A percentile compares a stretch with the other conserved stretches of the same genome.
Conservation (phyloP, 495 filamentous ascomycete genomes). For the Chlorociboria aeruginascens region DNA sequence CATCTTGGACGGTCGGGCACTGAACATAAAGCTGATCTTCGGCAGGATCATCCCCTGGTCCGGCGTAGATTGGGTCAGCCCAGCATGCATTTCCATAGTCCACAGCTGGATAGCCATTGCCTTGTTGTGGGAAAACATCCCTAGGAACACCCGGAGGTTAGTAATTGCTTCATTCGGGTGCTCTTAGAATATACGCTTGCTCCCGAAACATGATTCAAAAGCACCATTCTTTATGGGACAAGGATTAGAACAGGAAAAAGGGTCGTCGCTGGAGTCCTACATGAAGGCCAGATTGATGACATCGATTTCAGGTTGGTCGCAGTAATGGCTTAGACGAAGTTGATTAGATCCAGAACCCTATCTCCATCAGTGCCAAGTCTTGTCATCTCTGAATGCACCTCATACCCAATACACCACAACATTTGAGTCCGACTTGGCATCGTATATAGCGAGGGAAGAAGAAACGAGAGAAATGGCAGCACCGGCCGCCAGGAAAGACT, state of each 20-base stretch:
- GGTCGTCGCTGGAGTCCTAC: no score
- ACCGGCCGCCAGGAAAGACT: conserved; percentile 9
- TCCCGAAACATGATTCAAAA: no score
- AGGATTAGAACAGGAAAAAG: no score
- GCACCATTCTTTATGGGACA: no score
- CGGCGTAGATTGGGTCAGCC: conserved; percentile 20
- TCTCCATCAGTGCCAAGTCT: not conserved
- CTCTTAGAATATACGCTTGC: no score
- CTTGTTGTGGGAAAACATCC: conserved; percentile 46
- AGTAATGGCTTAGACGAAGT: conserved; percentile 39
- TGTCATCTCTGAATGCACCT: not conserved
- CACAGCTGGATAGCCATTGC: conserved; percentile 40
- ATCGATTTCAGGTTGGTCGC: conserved; percentile 45
- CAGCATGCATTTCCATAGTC: conserved; percentile 57
- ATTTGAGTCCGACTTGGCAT: conserved; percentile 24
- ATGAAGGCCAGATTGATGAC: conserved; percentile 60
- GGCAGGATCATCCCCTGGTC: conserved; percentile 22
- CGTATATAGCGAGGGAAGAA: conserved; percentile 10
- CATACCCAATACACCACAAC: conserved; percentile 43
- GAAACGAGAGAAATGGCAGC: conserved; percentile 15
- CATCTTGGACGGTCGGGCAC: conserved; percentile 25
- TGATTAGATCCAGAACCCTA: conserved; percentile 36
- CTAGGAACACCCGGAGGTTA: no score
- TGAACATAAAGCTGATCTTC: conserved; percentile 17
- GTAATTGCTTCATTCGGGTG: no score